A percentile compares a stretch with the other conserved stretches of the same genome.
Evolutionary conservation across 345 rosid species (phyloP).

Genomic region (Firmiana major): DNA sequence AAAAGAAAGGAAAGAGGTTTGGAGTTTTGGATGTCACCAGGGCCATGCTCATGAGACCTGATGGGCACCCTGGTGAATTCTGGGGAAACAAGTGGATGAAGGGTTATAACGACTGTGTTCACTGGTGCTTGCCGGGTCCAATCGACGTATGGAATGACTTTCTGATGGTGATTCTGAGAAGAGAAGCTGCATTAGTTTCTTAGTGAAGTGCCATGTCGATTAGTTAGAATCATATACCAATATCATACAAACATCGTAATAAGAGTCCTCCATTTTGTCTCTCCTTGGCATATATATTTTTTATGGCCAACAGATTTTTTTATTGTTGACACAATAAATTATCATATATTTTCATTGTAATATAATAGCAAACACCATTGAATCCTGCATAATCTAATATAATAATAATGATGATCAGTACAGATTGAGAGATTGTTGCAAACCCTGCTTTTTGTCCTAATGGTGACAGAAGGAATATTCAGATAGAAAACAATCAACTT

Average conservation of each 20-base stretch:
- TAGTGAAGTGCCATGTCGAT: background rate
- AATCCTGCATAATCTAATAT: background rate
- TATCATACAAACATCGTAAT: too few species aligned
- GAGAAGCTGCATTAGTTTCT: slow-evolving; percentile 10
- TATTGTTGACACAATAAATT: background rate
- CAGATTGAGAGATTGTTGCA: background rate
- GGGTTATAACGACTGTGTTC: slow-evolving; percentile 75
- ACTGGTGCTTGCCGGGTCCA: slow-evolving; percentile 93
- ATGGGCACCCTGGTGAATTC: slow-evolving; percentile 67
- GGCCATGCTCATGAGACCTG: slow-evolving; percentile 77
- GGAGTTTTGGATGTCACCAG: slow-evolving; percentile 55
- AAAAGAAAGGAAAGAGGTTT: slow-evolving; percentile 33
- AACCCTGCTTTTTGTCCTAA: background rate
- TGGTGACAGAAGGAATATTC: background rate
- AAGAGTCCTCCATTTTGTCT: background rate
- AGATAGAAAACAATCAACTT: background rate
- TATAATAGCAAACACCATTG: background rate
- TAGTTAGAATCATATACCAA: slow-evolving; percentile 8
- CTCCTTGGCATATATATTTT: background rate
- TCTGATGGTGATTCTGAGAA: slow-evolving; percentile 45
- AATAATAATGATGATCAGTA: background rate
- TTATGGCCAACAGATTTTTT: background rate
- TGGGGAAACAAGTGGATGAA: slow-evolving; percentile 85
- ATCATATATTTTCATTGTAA: background rate
- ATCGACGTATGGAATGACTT: slow-evolving; percentile 78